Percentiles rank a stretch among this genome's conserved stretches.
phyloP scores from a whole-genome alignment of 768 basidiomycete species.

The Tephrocybe sp. region DNA sequence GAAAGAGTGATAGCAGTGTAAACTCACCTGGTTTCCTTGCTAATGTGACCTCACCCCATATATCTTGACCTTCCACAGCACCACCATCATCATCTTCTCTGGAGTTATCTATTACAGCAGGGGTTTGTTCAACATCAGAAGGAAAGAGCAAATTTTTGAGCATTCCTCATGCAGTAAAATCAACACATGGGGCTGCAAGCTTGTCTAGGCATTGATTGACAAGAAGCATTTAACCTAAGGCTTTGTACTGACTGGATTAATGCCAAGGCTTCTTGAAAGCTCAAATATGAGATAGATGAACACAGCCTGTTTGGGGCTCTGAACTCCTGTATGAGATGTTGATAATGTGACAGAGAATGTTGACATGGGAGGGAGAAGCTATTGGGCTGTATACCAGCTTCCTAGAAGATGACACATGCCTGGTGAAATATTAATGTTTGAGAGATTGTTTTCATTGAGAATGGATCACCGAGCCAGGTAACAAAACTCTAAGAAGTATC shows the following conservation, averaged over 20 bases:
- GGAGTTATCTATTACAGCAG: not conserved
- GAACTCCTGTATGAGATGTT: slow-evolving; percentile 12
- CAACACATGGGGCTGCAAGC: slow-evolving; percentile 8
- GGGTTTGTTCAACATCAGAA: no score
- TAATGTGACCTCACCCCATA: not conserved
- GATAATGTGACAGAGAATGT: slow-evolving; percentile 19
- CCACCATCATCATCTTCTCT: not conserved
- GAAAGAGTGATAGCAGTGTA: no score
- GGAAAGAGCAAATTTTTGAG: not conserved
- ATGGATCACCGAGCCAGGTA: not conserved
- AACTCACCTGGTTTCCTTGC: not conserved
- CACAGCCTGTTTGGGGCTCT: slow-evolving; percentile 6
- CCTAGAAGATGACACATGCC: slow-evolving; percentile 15
- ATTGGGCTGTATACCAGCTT: slow-evolving; percentile 8
- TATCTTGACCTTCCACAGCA: not conserved
- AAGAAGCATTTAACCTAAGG: slow-evolving; percentile 22
- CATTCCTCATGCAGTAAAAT: slow-evolving; percentile 7
- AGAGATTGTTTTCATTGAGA: not conserved
- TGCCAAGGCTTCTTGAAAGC: slow-evolving; percentile 21
- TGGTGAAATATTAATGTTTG: slow-evolving; percentile 16
- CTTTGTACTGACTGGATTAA: slow-evolving; percentile 16
- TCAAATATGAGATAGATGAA: slow-evolving; percentile 3
- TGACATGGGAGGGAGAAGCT: slow-evolving; percentile 17
- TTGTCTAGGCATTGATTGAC: no score
- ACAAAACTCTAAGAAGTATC: no score